Base-by-base conservation (phyloP, 306 rosid species). In the Vigna nakashimae region DNA sequence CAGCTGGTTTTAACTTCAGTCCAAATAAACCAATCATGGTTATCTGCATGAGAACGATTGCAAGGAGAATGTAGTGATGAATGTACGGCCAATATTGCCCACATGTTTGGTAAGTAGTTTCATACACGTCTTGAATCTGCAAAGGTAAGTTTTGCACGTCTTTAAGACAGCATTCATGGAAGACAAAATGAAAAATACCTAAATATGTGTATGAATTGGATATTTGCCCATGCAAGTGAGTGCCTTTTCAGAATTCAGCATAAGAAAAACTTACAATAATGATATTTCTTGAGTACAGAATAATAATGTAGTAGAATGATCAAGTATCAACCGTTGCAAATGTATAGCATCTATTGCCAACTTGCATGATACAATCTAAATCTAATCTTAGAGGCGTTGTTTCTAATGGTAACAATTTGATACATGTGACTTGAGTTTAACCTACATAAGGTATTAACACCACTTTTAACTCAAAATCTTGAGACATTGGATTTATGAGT, bases 1-100 rank as follows among this genome's bases (percentile, higher is more conserved):
- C 98, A 42, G 97, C 93, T 60, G 96, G 96, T 59, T 92, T 95
- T 28, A 84, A 81, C 84, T 95, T 95, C 63, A 92, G 82, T 73
- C 97, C 97, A 56, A 91, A 91, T 32, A 92, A 74, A 76, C 98
- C 98, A 74, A 95, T 92, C 98, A 95, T 92, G n/a, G 96, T 91
- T 71, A 91, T 83, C 86, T 95, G 98, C 98, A 95, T 89, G 14
- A 95, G 92, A 84, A 88, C 60, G 57, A 92, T 83, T 49, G 93
- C 89, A 20, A 91, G 71, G 52, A 95, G 86, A 69, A 92, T 91
- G 73, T 92, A 86, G 84, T 84, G 89, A 86, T 95, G 97, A 80
- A 92, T 87, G 80, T 86, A 78, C 7, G 98, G 97, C 98, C 98
- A 95, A 71, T 87, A 95, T 82, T 87, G 88, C 78, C 97, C 98